Conservation (phyloP, 1,139 yeast genomes). For the Blastobotrys malaysiensis region DNA sequence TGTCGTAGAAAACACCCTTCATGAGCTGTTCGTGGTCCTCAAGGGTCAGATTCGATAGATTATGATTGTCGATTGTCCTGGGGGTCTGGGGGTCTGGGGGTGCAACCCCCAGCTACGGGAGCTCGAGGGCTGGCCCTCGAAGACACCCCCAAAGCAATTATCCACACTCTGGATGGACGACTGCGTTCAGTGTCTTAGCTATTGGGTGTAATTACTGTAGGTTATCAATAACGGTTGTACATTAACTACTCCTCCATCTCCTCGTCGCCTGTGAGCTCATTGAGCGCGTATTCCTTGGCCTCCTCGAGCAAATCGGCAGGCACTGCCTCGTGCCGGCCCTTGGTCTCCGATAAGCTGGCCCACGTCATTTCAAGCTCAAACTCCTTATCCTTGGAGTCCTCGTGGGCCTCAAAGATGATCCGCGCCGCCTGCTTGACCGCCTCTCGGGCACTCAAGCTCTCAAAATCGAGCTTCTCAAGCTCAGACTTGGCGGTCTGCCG, state of each 20-base stretch:
- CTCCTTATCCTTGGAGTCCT: constrained; percentile 95
- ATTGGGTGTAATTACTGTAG: too few species aligned
- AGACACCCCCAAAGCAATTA: background rate
- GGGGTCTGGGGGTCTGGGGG: too few species aligned
- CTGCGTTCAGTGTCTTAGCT: too few species aligned
- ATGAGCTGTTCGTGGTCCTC: too few species aligned
- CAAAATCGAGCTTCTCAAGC: constrained; percentile 80
- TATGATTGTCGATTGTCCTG: too few species aligned
- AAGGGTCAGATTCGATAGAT: too few species aligned
- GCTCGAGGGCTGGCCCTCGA: background rate
- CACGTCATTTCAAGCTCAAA: constrained; percentile 93
- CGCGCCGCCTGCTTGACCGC: constrained; percentile 93
- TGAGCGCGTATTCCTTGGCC: constrained; percentile 77
- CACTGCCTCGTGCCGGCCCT: constrained; percentile 73
- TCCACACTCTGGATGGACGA: too few species aligned
- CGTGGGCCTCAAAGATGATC: constrained; percentile 90
- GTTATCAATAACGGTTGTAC: too few species aligned
- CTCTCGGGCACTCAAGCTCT: constrained; percentile 62
- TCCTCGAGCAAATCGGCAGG: constrained; percentile 74
- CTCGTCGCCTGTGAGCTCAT: constrained; percentile 66
- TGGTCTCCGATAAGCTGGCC: constrained; percentile 71
- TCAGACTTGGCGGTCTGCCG: constrained; percentile 95
- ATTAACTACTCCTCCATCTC: constrained; percentile 38
- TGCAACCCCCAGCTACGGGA: too few species aligned
- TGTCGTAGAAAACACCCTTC: too few species aligned